These are phyloP conservation scores for Coccomyxa sp. DNA, from an alignment of 139 green algal species.

Conservation along the genomic window DNA sequence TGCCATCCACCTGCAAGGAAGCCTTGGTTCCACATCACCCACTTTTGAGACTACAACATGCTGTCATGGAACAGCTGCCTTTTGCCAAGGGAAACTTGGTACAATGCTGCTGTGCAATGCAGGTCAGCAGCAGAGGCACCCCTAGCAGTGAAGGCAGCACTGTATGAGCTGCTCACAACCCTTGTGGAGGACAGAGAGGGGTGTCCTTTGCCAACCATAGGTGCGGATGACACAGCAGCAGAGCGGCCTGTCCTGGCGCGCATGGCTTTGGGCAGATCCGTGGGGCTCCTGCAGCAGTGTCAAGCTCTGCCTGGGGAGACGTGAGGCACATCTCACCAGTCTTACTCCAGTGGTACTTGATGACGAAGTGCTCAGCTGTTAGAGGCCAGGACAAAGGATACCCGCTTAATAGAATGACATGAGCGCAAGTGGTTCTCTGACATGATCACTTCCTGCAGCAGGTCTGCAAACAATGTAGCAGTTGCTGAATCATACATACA, in stretches of 20 bases:
- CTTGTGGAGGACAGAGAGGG: not conserved
- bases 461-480: not conserved
- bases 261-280: too few relatives aligned
- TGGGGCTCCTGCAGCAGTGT: constrained; percentile 5
- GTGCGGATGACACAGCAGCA: not conserved
- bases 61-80: not conserved
- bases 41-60: not conserved
- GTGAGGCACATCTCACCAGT: not conserved
- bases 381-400: too few relatives aligned
- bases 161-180: not conserved
- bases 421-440: not conserved
- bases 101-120: not conserved
- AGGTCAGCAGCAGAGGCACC: not conserved
- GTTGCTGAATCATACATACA: not conserved
- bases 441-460: not conserved
- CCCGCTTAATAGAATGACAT: not conserved
- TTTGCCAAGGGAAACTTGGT: not conserved
- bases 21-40: not conserved
- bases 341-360: not conserved
- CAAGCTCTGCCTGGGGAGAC: not conserved
- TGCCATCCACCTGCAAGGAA: not conserved
- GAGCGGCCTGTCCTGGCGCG: not conserved
- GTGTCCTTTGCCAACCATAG: too few relatives aligned
- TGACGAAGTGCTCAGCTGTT: too few relatives aligned
- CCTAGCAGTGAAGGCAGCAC: constrained; percentile 3